phyloP scores from a whole-genome alignment of 805 yeast species.

The Candida insectalens region DNA sequence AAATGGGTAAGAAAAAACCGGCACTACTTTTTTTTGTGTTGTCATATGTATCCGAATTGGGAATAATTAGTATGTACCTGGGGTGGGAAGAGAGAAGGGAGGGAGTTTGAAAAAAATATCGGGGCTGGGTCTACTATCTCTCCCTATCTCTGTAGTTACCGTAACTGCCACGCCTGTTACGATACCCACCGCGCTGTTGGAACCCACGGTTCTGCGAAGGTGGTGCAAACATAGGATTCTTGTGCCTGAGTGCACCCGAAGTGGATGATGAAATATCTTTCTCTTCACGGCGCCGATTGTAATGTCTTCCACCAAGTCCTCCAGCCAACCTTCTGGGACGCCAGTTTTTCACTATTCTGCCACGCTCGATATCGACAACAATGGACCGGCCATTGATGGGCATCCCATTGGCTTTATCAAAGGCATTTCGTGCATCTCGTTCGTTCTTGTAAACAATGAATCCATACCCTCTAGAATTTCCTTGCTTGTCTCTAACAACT shows the following conservation, averaged over 20 bases:
- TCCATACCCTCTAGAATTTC: constrained; percentile 56
- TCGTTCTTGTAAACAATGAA: constrained; percentile 64
- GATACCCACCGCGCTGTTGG: too few relatives aligned
- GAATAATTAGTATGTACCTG: too few relatives aligned
- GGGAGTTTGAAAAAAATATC: too few relatives aligned
- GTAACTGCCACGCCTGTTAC: too few relatives aligned
- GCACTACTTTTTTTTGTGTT: too few relatives aligned
- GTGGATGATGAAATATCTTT: neutral
- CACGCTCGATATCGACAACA: constrained; percentile 66
- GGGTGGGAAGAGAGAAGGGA: too few relatives aligned
- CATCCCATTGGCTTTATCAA: constrained; percentile 45
- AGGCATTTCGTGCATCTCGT: constrained; percentile 51
- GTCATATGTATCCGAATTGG: too few relatives aligned
- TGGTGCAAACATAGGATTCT: neutral
- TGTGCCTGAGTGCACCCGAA: neutral
- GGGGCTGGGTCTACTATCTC: too few relatives aligned
- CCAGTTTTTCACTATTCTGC: constrained; percentile 58
- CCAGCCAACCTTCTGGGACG: constrained; percentile 77
- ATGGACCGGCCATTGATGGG: constrained; percentile 43
- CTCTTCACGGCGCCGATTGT: constrained; percentile 1
- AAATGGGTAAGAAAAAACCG: too few relatives aligned
- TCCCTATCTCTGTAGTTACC: too few relatives aligned
- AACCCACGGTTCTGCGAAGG: neutral
- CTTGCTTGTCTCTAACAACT: constrained; percentile 41
- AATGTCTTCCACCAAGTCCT: constrained; percentile 67